phyloP scores from a whole-genome alignment of 768 basidiomycete species.

The Chalciporus pseudorubinellus region DNA sequence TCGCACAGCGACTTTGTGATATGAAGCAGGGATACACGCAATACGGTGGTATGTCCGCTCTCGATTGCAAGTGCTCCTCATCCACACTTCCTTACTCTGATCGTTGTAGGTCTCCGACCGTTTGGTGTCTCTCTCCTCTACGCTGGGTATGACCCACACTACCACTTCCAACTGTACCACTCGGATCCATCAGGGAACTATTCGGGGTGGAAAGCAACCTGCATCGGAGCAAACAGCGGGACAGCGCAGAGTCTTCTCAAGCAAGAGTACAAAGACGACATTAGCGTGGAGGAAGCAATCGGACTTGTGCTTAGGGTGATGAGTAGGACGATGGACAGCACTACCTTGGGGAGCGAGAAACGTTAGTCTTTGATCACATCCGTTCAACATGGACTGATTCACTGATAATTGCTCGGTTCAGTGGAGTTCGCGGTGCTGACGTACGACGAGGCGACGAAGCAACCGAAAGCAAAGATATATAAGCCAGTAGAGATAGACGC shows the following conservation, averaged over 20 bases:
- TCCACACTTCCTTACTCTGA: not conserved
- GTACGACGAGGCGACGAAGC: constrained; percentile 70
- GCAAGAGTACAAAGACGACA: constrained; percentile 98
- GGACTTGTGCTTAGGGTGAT: constrained; percentile 90
- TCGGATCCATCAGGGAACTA: constrained; percentile 99
- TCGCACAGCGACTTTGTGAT: constrained; percentile 91
- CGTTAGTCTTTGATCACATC: constrained; percentile 47
- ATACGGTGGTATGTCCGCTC: constrained; percentile 69
- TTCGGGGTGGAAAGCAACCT: constrained; percentile 97
- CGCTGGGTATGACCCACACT: constrained; percentile 94
- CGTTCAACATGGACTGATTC: not conserved
- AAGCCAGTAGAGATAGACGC: constrained; percentile 85
- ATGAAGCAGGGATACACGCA: constrained; percentile 99
- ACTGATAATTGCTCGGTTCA: too few species aligned
- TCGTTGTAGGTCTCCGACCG: constrained; percentile 75
- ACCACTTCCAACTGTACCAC: constrained; percentile 96
- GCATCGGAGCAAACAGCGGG: constrained; percentile 97
- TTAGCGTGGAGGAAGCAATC: constrained; percentile 87
- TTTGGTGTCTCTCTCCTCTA: constrained; percentile 98
- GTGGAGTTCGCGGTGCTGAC: constrained; percentile 97
- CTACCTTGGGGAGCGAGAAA: constrained; percentile 94
- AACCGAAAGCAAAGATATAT: constrained; percentile 90
- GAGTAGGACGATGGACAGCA: constrained; percentile 99
- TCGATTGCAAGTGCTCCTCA: not conserved
- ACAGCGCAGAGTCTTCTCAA: constrained; percentile 93